A percentile compares a stretch with the other conserved stretches of the same genome.
phyloP scores from a whole-genome alignment of 768 basidiomycete species.

The Termitomyces sp. region DNA sequence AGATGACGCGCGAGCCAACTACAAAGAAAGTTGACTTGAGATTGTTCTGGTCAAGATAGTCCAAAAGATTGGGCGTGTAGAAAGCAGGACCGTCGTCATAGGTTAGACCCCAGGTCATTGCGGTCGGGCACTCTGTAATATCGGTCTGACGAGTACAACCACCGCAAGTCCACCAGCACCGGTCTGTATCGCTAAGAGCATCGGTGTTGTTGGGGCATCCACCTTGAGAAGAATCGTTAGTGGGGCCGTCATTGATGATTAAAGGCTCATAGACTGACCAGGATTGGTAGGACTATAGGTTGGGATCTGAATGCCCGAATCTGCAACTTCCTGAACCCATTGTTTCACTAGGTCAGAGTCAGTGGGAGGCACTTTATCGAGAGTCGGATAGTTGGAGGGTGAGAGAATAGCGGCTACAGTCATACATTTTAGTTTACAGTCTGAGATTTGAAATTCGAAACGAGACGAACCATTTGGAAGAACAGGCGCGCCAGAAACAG shows the following conservation, averaged over 20 bases:
- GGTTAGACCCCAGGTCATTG: conserved; percentile 52
- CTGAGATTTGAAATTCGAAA: neutral
- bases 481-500: conserved; percentile 54
- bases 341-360: conserved; percentile 62
- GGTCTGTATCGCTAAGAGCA: conserved; percentile 45
- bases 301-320: conserved; percentile 59
- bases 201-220: conserved; percentile 61
- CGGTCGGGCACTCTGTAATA: conserved; percentile 70
- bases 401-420: conserved; percentile 36
- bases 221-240: conserved; percentile 25
- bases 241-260: neutral
- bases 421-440: neutral
- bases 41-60: conserved; percentile 59
- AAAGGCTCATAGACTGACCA: conserved; percentile 25
- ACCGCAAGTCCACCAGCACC: conserved; percentile 83
- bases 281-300: conserved; percentile 38
- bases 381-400: conserved; percentile 58
- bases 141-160: conserved; percentile 68
- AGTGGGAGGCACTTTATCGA: conserved; percentile 59
- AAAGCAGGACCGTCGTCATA: conserved; percentile 81
- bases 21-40: conserved; percentile 86
- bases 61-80: conserved; percentile 71
- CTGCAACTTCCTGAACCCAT: conserved; percentile 64
- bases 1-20: conserved; percentile 78
- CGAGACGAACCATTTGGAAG: conserved; percentile 47